Evolutionary conservation across 345 rosid species (phyloP).

Genomic region (Zanthoxylum bungeanum): DNA sequence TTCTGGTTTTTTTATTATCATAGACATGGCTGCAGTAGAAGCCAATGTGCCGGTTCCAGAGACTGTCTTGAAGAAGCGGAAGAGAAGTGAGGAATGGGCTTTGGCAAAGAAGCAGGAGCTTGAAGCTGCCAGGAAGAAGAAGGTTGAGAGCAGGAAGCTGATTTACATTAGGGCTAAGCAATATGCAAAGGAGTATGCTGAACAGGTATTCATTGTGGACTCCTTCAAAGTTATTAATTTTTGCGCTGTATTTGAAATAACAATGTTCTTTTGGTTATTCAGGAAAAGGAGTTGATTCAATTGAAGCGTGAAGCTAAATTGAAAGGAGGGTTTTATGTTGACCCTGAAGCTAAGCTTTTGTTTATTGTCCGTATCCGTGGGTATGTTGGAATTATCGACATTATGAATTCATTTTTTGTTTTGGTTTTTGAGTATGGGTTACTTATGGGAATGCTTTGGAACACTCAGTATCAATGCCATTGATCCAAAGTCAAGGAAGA

Average conservation of each 20-base stretch:
- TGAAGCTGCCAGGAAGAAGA: constrained; percentile 37
- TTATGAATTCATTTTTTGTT: neutral
- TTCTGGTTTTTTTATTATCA: neutral
- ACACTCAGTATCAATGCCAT: constrained; percentile 75
- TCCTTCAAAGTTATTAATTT: neutral
- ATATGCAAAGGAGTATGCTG: constrained; percentile 46
- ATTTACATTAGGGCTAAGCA: constrained; percentile 51
- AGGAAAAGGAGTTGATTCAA: constrained; percentile 52
- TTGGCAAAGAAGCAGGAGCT: constrained; percentile 44
- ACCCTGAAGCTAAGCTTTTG: constrained; percentile 66
- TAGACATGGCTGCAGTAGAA: constrained; percentile 47
- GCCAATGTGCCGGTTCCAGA: constrained; percentile 51
- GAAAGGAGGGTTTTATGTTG: constrained; percentile 72
- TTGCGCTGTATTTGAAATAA: neutral
- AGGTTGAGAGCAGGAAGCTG: constrained; percentile 43
- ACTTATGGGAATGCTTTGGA: neutral
- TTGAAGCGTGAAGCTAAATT: constrained; percentile 70
- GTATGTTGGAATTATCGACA: constrained; percentile 25
- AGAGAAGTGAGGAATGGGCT: too few relatives aligned
- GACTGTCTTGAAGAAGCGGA: constrained; percentile 68
- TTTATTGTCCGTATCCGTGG: constrained; percentile 69
- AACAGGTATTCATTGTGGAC: constrained; percentile 30
- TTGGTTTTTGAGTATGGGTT: neutral
- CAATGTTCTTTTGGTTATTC: neutral
- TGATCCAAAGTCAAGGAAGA: constrained; percentile 64